Evolutionary conservation across 208 protist genomes (phyloP), one percentile per base, ranked within the genome.

Genomic region (Acanthamoeba triangularis): DNA sequence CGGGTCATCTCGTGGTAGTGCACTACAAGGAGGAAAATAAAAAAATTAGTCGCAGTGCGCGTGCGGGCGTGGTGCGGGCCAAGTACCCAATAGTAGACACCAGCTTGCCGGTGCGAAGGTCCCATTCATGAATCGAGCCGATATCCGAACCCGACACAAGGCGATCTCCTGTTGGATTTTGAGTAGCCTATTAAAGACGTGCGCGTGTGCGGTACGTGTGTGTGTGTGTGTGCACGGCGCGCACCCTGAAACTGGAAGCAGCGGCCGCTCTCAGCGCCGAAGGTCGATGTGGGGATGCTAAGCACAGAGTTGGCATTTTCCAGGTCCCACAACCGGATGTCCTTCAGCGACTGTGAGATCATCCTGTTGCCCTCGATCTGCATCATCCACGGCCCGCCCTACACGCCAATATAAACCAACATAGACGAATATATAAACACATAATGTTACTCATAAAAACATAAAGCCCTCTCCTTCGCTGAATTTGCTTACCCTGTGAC

Each of bases 211-310:
- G n/a, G n/a, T n/a, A n/a, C n/a, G n/a, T n/a, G n/a, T n/a, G n/a
- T n/a, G 59, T n/a, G 23, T 6, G 59, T 28, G 23, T 13, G 16
- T 16, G 33, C 4, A n/a, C n/a, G n/a, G 41, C 2, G 20, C 2
- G 14, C 2, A 88, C 80, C 80, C 25, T 88, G 80, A 59, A 88
- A 88, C 52, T 88, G 80, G 52, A 88, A 88, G 80, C 80, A 88
- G 41, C 80, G 41, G 23, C 80, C 52, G 41, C 80, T 88, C 80
- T 37, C 37, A 18, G 28, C 80, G 11, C 44, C 14, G n/a, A 14
- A 85, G 23, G 20, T 1, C 20, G 23, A 23, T 13, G 69, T 78
- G 35, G 69, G 69, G 35, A 78, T 78, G 18, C 16, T 13, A 18
- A 78, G 35, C 18, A 54, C 47, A 35, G 41, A 59, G 8, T 30